A percentile compares a stretch with the other conserved stretches of the same genome.
Evolutionary conservation across 2,329 filamentous ascomycete genomes (phyloP).

Genomic region (Fusarium setosum): DNA sequence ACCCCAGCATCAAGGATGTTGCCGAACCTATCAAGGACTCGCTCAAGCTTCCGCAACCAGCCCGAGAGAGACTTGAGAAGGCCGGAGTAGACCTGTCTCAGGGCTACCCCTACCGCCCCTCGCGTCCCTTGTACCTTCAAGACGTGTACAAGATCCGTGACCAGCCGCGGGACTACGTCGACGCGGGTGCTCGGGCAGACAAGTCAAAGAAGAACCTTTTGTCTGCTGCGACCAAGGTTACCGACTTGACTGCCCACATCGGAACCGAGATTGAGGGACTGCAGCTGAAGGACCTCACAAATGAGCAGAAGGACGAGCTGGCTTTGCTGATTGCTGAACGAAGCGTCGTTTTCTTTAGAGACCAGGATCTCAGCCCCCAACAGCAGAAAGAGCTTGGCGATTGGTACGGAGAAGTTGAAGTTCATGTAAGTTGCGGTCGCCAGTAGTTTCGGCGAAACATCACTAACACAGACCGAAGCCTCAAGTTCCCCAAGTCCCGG

Average conservation of each 20-base stretch:
- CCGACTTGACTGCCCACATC: conserved; percentile 70
- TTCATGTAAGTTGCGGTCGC: conserved; percentile 64
- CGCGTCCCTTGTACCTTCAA: conserved; percentile 74
- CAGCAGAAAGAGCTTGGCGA: conserved; percentile 72
- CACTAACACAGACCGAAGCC: conserved; percentile 57
- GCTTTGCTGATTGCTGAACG: conserved; percentile 72
- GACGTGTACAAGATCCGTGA: conserved; percentile 75
- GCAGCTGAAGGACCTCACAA: conserved; percentile 70
- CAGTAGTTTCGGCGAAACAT: neutral
- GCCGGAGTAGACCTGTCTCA: conserved; percentile 76
- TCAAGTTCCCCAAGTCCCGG: conserved; percentile 77
- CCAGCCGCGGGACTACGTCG: conserved; percentile 63
- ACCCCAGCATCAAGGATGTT: conserved; percentile 71
- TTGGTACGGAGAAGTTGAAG: conserved; percentile 72
- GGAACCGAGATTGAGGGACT: conserved; percentile 73
- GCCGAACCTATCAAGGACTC: conserved; percentile 72
- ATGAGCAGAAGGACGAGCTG: conserved; percentile 70
- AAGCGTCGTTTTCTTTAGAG: conserved; percentile 75
- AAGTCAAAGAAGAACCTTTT: conserved; percentile 71
- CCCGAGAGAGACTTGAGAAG: conserved; percentile 71
- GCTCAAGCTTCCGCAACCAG: conserved; percentile 68
- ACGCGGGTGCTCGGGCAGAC: conserved; percentile 73
- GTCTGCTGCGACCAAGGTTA: conserved; percentile 71
- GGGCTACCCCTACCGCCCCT: conserved; percentile 78
- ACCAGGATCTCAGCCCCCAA: conserved; percentile 71